Evolutionary conservation across 2,329 filamentous ascomycete species (phyloP).

Genomic region (Corynespora cassiicola): DNA sequence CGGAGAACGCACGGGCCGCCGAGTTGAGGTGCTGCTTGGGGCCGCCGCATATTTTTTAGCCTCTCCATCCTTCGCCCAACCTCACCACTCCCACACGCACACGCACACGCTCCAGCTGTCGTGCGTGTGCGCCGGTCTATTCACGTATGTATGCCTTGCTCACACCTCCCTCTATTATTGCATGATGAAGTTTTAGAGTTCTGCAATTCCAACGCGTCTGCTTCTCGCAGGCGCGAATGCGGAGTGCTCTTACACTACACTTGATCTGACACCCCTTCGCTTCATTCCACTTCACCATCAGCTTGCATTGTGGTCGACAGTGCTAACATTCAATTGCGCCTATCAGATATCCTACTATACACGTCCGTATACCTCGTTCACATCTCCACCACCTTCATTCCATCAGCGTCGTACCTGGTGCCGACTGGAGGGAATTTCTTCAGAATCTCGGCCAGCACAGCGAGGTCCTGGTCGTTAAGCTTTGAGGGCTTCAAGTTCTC

Average conservation of each 20-base stretch:
- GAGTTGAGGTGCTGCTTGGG: not conserved
- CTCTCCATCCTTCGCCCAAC: too few species aligned
- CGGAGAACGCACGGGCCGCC: constrained; percentile 4
- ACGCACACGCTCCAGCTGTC: too few species aligned
- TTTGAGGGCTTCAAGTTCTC: constrained; percentile 68
- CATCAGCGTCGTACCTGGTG: constrained; percentile 43
- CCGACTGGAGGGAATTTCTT: constrained; percentile 53
- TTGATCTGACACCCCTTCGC: constrained; percentile 49
- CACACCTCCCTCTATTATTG: too few species aligned
- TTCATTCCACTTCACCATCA: not conserved
- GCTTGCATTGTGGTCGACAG: not conserved
- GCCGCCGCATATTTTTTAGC: too few species aligned
- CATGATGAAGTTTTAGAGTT: constrained; percentile 57
- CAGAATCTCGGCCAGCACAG: constrained; percentile 59
- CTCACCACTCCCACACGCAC: too few species aligned
- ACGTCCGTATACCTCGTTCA: too few species aligned
- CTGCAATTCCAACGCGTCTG: constrained; percentile 57
- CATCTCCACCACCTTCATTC: too few species aligned
- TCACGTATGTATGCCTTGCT: too few species aligned
- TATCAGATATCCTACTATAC: constrained; percentile 4
- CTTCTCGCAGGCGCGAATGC: constrained; percentile 46
- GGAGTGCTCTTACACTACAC: constrained; percentile 57
- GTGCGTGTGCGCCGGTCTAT: too few species aligned
- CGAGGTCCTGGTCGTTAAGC: constrained; percentile 56
- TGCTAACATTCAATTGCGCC: constrained; percentile 5